Evolutionary conservation across 1,139 yeast species (phyloP), one percentile per base, ranked within the genome.

Genomic region (Arxiozyma heterogenica): DNA sequence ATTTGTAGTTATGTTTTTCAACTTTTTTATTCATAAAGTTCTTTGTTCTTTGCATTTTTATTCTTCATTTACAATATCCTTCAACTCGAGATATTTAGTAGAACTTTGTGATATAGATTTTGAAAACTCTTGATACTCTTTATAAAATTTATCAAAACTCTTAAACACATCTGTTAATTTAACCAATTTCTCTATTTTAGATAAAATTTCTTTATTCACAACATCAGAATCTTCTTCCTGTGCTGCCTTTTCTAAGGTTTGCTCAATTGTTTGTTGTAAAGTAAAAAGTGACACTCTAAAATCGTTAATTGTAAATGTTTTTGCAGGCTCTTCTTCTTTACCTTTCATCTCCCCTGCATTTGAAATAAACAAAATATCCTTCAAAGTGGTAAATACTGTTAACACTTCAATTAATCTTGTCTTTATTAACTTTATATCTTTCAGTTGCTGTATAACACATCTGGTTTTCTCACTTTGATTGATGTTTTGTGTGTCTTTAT

Each of bases 111-210:
- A 64, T 17, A 79, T 64, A 30, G 62, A 67, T 25, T 67, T 64
- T 1, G 73, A 71, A 65, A 81, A 83, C 27, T 71, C 72, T 34
- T 73, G 68, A 60, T 81, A 83, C 1, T 71, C 61, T 0, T 76
- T 69, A 55, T 76, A 72, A 63, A 82, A 84, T 43, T 74, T 73
- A 5, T 74, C 70, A 52, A 83, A 64, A 41, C 76, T 77, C 58
- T 75, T 75, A 61, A 84, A 82, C 30, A 82, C 66, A 1, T 82
- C 81, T 50, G 73, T 69, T 54, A 83, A 62, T 12, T 72, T 73
- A n/a, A 74, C 70, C 63, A 83, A 69, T 41, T 71, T 70, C 41
- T 77, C 75, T 12, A 79, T 69, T 55, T 75, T 73, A 11, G 63
- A 67, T 23, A 75, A 55, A 21, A 78, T 53, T 22, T 70, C 71